Conservation (phyloP, 139 green algal species). For the Micractinium conductrix region DNA sequence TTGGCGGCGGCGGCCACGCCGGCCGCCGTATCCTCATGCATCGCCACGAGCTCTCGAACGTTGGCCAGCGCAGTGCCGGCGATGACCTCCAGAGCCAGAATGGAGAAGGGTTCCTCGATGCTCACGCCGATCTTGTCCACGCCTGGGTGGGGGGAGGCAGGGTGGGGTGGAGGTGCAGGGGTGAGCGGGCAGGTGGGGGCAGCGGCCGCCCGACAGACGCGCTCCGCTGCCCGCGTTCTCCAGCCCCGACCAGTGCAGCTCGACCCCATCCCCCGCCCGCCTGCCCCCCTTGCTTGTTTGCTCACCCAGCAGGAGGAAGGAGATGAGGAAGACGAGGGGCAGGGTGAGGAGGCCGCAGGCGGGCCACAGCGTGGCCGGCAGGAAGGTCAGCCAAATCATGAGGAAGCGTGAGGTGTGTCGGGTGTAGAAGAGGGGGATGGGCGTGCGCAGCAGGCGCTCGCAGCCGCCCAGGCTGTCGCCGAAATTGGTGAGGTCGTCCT, state of each 20-base stretch:
- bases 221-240: too few species aligned
- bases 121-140: slow-evolving; percentile 43
- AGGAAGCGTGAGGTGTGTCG: slow-evolving; percentile 79
- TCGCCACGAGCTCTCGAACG: slow-evolving; percentile 1
- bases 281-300: too few species aligned
- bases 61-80: slow-evolving; percentile 22
- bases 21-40: not conserved
- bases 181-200: not conserved
- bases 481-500: slow-evolving; percentile 2
- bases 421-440: slow-evolving; percentile 34
- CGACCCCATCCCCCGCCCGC: too few species aligned
- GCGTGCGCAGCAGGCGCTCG: slow-evolving; percentile 28
- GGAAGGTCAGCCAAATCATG: slow-evolving; percentile 66
- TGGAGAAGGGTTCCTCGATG: slow-evolving; percentile 49
- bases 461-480: slow-evolving; percentile 12
- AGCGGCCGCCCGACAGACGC: too few species aligned
- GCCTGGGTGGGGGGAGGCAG: not conserved
- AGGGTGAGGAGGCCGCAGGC: slow-evolving; percentile 11
- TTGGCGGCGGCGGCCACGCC: not conserved
- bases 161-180: too few species aligned
- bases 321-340: slow-evolving; percentile 1
- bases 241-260: too few species aligned
- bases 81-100: slow-evolving; percentile 30
- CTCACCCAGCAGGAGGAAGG: slow-evolving; percentile 30
- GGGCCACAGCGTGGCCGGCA: slow-evolving; percentile 59